Conservation (phyloP, 2,329 filamentous ascomycete genomes). For the Mycocentrospora acerina region DNA sequence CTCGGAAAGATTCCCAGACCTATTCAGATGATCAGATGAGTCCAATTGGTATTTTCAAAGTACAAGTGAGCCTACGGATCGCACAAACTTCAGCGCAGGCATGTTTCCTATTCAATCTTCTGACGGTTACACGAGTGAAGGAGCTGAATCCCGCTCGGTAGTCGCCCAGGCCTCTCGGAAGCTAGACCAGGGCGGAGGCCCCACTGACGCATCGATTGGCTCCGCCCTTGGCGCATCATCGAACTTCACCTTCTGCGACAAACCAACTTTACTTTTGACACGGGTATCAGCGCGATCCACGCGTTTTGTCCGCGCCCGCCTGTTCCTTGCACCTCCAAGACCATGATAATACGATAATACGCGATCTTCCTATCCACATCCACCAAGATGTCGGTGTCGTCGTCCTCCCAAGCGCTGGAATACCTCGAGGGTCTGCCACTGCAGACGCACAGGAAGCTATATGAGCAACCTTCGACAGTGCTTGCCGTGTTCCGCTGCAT, state of each 20-base stretch:
- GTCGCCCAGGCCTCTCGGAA: slow-evolving; percentile 12
- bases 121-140: slow-evolving; percentile 21
- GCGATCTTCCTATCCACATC: slow-evolving; percentile 30
- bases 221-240: slow-evolving; percentile 27
- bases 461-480: slow-evolving; percentile 92
- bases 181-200: slow-evolving; percentile 24
- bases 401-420: slow-evolving; percentile 69
- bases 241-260: slow-evolving; percentile 14
- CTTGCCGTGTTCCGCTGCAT: slow-evolving; percentile 96
- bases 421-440: slow-evolving; percentile 91
- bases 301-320: slow-evolving; percentile 11
- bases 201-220: slow-evolving; percentile 16
- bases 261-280: slow-evolving; percentile 9
- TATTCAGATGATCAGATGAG: slow-evolving; percentile 42
- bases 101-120: slow-evolving; percentile 17
- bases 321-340: slow-evolving; percentile 5
- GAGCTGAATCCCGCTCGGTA: slow-evolving; percentile 22
- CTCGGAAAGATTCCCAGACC: slow-evolving; percentile 85
- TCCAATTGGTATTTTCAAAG: neutral
- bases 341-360: slow-evolving; percentile 38
- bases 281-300: slow-evolving; percentile 9
- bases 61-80: slow-evolving; percentile 54
- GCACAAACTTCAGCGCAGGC: slow-evolving; percentile 62
- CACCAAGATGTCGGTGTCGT: slow-evolving; percentile 53
- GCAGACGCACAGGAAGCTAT: slow-evolving; percentile 85